Percentiles rank a stretch among this genome's conserved stretches.
phyloP scores from a whole-genome alignment of 805 yeast species.

The Helenozyma rhizophorensis region DNA sequence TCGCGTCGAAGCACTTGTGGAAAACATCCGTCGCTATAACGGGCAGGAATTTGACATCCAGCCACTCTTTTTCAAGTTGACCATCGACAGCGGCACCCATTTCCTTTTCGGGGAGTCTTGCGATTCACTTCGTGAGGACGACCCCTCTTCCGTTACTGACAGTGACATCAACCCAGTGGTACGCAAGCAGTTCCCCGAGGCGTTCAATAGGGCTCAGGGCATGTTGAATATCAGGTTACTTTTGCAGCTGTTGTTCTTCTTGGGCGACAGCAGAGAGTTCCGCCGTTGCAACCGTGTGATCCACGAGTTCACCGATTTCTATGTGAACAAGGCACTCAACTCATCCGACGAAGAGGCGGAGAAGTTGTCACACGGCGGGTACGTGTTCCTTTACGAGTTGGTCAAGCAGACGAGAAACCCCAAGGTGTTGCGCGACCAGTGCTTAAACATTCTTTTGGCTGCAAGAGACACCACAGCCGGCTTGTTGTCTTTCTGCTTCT shows the following conservation, averaged over 20 bases:
- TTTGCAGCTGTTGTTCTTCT: conserved; percentile 12
- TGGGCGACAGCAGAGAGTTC: conserved; percentile 9
- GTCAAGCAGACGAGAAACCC: conserved; percentile 47
- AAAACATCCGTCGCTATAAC: conserved; percentile 10
- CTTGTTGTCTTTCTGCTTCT: conserved; percentile 41
- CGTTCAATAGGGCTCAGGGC: conserved; percentile 13
- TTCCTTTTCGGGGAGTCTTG: conserved; percentile 16
- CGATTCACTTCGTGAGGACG: conserved; percentile 12
- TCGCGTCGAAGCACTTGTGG: conserved; percentile 15
- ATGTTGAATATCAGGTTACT: conserved; percentile 9
- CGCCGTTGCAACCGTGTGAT: conserved; percentile 10
- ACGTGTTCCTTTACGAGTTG: conserved; percentile 45
- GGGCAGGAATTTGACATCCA: conserved; percentile 12
- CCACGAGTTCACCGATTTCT: conserved; percentile 22
- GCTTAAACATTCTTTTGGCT: conserved; percentile 47
- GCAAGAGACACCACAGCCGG: conserved; percentile 57
- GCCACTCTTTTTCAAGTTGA: conserved; percentile 14
- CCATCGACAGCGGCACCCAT: conserved; percentile 16
- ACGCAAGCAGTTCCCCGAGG: conserved; percentile 9
- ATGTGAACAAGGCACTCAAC: conserved; percentile 35
- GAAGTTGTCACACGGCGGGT: conserved; percentile 30
- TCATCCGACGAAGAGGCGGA: conserved; percentile 28
- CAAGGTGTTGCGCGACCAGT: conserved; percentile 44
- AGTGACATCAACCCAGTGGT: conserved; percentile 6
- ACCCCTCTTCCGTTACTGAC: neutral